Conservation (phyloP, 345 rosid genomes). For the Citrus sinensis region DNA sequence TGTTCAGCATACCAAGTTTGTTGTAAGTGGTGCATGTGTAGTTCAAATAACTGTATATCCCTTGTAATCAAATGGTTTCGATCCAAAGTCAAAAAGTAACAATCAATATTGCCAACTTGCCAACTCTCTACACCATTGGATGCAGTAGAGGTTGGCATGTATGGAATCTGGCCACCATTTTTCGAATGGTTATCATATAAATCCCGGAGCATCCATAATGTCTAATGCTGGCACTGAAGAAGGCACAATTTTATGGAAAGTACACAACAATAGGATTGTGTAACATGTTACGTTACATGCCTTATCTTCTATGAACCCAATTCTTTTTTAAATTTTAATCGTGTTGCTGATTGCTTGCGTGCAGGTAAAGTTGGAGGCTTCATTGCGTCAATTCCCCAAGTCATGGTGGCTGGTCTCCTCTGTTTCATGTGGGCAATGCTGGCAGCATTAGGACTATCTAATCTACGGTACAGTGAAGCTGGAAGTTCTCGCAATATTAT, state of each 20-base stretch:
- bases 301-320: not conserved
- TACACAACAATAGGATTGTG: not conserved
- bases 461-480: slow-evolving; percentile 94
- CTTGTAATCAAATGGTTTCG: not conserved
- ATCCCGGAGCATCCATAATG: not conserved
- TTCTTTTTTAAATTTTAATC: not conserved
- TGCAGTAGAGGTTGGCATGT: not conserved
- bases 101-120: not conserved
- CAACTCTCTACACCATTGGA: not conserved
- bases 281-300: not conserved
- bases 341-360: slow-evolving; percentile 7
- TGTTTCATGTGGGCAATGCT: slow-evolving; percentile 99
- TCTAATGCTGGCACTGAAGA: not conserved
- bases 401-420: slow-evolving; percentile 96
- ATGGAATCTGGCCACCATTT: not conserved
- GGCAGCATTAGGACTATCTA: slow-evolving; percentile 87
- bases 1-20: not conserved
- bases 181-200: not conserved
- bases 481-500: slow-evolving; percentile 97
- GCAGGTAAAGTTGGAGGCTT: slow-evolving; percentile 97
- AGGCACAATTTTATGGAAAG: not conserved
- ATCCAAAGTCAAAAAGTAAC: not conserved
- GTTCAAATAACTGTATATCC: not conserved
- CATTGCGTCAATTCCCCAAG: slow-evolving; percentile 90
- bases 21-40: not conserved